Conservation (phyloP, 352 stramenopile genomes). For the Phytopythium helicoides region DNA sequence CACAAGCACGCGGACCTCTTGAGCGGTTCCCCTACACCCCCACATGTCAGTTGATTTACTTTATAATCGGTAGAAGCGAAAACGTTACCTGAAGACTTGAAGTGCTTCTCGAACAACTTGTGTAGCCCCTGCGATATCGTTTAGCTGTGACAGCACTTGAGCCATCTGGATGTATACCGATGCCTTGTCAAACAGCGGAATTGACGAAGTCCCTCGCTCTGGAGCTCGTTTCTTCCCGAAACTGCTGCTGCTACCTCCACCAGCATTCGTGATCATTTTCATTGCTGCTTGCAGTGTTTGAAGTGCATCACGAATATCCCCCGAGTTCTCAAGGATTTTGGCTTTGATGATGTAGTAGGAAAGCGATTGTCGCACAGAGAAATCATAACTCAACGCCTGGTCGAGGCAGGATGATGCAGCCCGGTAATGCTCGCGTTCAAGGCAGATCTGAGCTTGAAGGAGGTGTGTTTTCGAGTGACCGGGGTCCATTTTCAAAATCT, state of each 20-base stretch:
- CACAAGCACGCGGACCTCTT: conserved; percentile 91
- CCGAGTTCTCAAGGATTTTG: conserved; percentile 71
- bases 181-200: conserved; percentile 80
- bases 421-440: conserved; percentile 76
- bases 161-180: conserved; percentile 89
- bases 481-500: conserved; percentile 79
- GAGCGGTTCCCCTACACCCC: conserved; percentile 44
- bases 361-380: conserved; percentile 79
- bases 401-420: conserved; percentile 77
- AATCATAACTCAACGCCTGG: conserved; percentile 88
- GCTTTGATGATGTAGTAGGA: conserved; percentile 89
- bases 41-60: no score
- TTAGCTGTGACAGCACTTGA: conserved; percentile 75
- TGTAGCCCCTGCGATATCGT: conserved; percentile 65
- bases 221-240: conserved; percentile 8
- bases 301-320: conserved; percentile 78
- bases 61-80: no score
- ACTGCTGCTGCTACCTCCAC: conserved; percentile 5
- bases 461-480: conserved; percentile 75
- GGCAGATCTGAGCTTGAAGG: conserved; percentile 75
- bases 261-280: conserved; percentile 41
- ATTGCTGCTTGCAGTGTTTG: conserved; percentile 78
- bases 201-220: conserved; percentile 2
- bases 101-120: conserved; percentile 67
- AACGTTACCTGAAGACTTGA: conserved; percentile 70